Evolutionary conservation across 352 stramenopile genomes (phyloP).

Genomic region (Globisporangium paroecandrum): DNA sequence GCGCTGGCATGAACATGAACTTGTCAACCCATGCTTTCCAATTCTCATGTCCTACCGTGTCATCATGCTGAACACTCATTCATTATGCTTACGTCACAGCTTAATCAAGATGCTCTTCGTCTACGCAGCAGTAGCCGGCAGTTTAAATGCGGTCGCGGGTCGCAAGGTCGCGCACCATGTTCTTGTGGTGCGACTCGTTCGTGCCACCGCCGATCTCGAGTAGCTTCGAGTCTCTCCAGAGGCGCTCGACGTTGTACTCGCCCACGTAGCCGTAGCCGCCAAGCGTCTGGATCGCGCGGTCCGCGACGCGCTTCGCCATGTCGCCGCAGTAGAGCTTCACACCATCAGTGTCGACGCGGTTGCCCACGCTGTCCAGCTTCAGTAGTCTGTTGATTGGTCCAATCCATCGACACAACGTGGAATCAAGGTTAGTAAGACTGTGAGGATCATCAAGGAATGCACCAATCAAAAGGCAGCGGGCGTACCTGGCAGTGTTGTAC

Average conservation of each 20-base stretch:
- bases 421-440: neutral
- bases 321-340: conserved; percentile 98
- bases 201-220: conserved; percentile 99
- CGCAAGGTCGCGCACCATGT: conserved; percentile 91
- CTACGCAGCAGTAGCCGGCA: neutral
- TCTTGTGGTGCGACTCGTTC: conserved; percentile 99
- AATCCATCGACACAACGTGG: neutral
- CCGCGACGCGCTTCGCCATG: conserved; percentile 97
- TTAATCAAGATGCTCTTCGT: neutral
- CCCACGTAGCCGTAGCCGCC: conserved; percentile 99
- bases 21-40: neutral
- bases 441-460: neutral
- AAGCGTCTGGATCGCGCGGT: conserved; percentile 97
- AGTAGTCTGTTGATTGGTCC: conserved; percentile 59
- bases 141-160: conserved; percentile 35
- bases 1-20: neutral
- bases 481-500: conserved; percentile 92
- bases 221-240: conserved; percentile 99
- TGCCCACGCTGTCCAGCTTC: conserved; percentile 93
- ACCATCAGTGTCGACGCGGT: conserved; percentile 97
- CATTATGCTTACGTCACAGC: neutral
- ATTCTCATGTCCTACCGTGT: neutral
- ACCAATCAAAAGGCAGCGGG: neutral
- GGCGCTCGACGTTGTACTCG: conserved; percentile 97
- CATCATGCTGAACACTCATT: neutral